Evolutionary conservation across 2,329 filamentous ascomycete species (phyloP), one percentile per base, ranked within the genome.

Genomic region (Aureobasidium sp.): DNA sequence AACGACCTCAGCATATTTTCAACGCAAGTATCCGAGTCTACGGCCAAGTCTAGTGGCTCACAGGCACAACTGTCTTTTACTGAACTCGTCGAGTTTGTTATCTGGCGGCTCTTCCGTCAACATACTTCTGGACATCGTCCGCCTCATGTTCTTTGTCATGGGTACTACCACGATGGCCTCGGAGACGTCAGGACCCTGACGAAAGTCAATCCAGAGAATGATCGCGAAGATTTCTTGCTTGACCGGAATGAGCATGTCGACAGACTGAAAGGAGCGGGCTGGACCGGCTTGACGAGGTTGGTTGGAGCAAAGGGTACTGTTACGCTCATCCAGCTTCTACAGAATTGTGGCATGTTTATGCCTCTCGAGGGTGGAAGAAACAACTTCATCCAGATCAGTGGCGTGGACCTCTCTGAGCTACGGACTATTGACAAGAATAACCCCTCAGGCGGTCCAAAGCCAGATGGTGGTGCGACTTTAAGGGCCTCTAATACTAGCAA

Each of bases 141-240:
- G 1, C 82, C 84, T 56, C 90, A 97, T 75, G 70, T 96, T 5
- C 82, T 99, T 5, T 92, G 90, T 67, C 87, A 96, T 78, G 93
- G 93, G 27, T 96, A 87, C 68, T 84, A 87, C 68, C 84, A 80
- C 67, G 73, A 74, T 2, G 71, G 73, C 45, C 68, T 66, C 51
- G 66, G 68, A 37, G 70, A 68, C 25, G 65, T 66, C 41, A 68
- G 71, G 41, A 69, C 68, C 9, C 67, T 67, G 11, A 70, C 73
- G 4, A 67, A 71, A 49, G 70, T 72, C 49, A 70, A 74, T 3
- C 66, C 74, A 4, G 71, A 75, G 11, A 78, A 78, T 8, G 86
- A 94, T 45, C 87, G 86, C 0, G 90, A 88, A 0, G 70, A 96
- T 8, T 81, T 82, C 62, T 80, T 79, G 12, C 76, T 81, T 8